Base-by-base conservation (phyloP, 2,329 filamentous ascomycete genomes). In the Nemania bipapillata region DNA sequence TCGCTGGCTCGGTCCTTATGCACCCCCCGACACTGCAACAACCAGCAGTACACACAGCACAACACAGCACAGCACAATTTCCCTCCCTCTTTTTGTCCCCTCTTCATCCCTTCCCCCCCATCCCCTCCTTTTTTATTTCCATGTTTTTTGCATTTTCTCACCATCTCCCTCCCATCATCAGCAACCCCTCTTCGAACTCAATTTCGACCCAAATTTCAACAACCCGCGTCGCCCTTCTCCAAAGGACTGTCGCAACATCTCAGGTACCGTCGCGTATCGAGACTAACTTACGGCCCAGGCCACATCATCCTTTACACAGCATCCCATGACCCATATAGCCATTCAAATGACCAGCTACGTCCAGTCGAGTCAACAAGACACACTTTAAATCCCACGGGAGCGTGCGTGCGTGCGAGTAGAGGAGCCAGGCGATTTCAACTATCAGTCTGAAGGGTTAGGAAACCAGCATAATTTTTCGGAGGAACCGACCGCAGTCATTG, bases 371-470 rank as follows among this genome's bases (percentile, higher is more conserved):
- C 84, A 84, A 81, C 82, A 82, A 84, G 86, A 86, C 87, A 90
- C 88, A 85, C 89, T 90, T 90, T 91, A 88, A 90, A 88, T 82
- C 86, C 84, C 84, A 89, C 88, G 88, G 86, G 86, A 88, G 84
- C 83, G 86, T 75, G 76, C 85, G 85, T 83, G 76, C 85, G 85
- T 83, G 85, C 84, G 85, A 87, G 86, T 81, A 68, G 86, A 88
- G 85, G 79, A 82, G 81, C 72, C 79, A 82, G 81, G 80, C 84
- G 85, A 86, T 87, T 83, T 88, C 86, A 87, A 88, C 84, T 82
- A 86, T 87, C 85, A 82, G 84, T 81, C 83, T 83, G 79, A 80
- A 78, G 78, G 78, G 73, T 74, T 68, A 74, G 71, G 66, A 69
- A 63, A 60, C 37, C n/a, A 65, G 65, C 45, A 74, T 69, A 71